Evolutionary conservation across 2,329 filamentous ascomycete genomes (phyloP), one percentile per base, ranked within the genome.

Genomic region (Neospermospora avenae): DNA sequence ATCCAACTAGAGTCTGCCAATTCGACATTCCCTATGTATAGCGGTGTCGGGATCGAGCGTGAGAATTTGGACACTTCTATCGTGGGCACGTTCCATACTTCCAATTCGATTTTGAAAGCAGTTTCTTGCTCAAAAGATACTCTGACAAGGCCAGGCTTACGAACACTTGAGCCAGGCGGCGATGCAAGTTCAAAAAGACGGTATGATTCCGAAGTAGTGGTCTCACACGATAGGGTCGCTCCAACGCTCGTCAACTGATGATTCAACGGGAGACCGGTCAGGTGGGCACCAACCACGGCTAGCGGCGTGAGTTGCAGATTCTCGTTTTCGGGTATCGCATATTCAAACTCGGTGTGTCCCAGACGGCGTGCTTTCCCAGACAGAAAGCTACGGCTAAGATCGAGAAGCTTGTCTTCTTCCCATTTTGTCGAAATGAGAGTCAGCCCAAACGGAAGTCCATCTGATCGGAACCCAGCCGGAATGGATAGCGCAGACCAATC

Each of bases 401-500:
- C 24, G 10, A 57, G 31, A 14, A 57, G 37, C 22, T 57, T 51
- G n/a, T 57, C 45, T 41, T 57, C 55, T 42, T 57, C 42, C 55
- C 45, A 57, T 10, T 39, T 44, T 42, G 34, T 57, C 8, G 55
- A 57, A 10, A 51, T 57, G 10, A 57, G 24, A 18, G 55, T 57
- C n/a, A 57, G 13, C 3, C 55, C 55, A 20, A 57, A 57, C 5
- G 55, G 45, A 3, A 57, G 24, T 8, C 34, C 35, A n/a, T 57
- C 55, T 10, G 45, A 42, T 7, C 55, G 45, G 16, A 57, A 57
- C 18, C 55, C 55, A 13, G 55, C 55, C 3, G 55, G 55, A 11
- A 57, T 41, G 18, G 55, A 57, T 14, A 83, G 65, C 2, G 79
- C 81, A 41, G 78, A 80, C 65, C 84, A 76, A 69, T 86, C 83